Evolutionary conservation across 2,329 filamentous ascomycete species (phyloP).

Genomic region (Pseudocercospora cruenta): DNA sequence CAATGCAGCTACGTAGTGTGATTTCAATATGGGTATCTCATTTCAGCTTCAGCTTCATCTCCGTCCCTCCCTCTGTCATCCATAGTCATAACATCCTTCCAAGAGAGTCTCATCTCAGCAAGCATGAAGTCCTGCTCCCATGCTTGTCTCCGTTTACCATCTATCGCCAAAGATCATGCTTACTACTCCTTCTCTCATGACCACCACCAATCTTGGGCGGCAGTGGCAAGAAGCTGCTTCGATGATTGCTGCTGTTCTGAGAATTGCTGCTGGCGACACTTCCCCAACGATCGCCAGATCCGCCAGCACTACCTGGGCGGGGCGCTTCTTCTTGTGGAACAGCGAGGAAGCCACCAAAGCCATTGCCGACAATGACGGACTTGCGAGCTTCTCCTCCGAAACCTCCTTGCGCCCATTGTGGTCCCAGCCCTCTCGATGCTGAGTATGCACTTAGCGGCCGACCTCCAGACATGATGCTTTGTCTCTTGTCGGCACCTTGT

Average conservation of each 20-base stretch:
- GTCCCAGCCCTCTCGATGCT: conserved; percentile 53
- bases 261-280: conserved; percentile 13
- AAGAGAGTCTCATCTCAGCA: background rate
- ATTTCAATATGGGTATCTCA: background rate
- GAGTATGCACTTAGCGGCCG: conserved; percentile 51
- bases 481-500: conserved; percentile 42
- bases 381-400: conserved; percentile 60
- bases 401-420: conserved; percentile 54
- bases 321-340: conserved; percentile 58
- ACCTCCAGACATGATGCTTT: conserved; percentile 37
- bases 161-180: conserved; percentile 40
- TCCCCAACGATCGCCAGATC: conserved; percentile 24
- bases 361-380: conserved; percentile 68
- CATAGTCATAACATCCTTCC: background rate
- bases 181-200: conserved; percentile 37
- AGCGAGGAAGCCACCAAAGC: conserved; percentile 67
- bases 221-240: conserved; percentile 34
- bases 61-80: background rate
- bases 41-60: background rate
- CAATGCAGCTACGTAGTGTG: background rate
- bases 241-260: conserved; percentile 13
- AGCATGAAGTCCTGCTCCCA: conserved; percentile 19
- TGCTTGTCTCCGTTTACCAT: background rate
- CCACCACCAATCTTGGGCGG: conserved; percentile 35
- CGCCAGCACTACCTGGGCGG: conserved; percentile 36